A percentile compares a stretch with the other conserved stretches of the same genome.
Evolutionary conservation across 2,329 filamentous ascomycete genomes (phyloP).

Genomic region (Epichloe scottii): DNA sequence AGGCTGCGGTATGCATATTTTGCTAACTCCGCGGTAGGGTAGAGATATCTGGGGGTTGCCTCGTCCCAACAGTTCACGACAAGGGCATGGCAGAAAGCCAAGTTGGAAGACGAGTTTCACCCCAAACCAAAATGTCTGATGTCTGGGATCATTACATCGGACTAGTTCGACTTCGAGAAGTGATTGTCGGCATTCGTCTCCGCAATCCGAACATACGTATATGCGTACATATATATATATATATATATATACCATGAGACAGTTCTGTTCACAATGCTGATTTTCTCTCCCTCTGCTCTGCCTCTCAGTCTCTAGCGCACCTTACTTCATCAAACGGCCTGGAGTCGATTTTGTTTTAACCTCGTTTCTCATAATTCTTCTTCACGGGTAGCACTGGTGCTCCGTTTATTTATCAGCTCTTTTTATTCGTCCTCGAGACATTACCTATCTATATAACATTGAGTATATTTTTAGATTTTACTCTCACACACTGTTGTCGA

Average conservation of each 20-base stretch:
- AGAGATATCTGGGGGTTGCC: background rate
- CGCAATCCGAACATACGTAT: background rate
- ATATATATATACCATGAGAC: too few relatives aligned
- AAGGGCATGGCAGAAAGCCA: background rate
- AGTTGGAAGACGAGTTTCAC: slow-evolving; percentile 1
- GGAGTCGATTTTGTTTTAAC: slow-evolving; percentile 1
- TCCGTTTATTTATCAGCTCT: background rate
- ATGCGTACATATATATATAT: background rate
- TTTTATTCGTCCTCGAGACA: background rate
- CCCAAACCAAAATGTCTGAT: background rate
- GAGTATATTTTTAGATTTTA: too few relatives aligned
- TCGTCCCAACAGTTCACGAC: background rate
- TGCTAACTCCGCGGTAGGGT: background rate
- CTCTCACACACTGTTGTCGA: background rate
- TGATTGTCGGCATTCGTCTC: background rate
- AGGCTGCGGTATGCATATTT: background rate
- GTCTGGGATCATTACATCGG: background rate
- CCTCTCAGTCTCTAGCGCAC: background rate
- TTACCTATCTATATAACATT: too few relatives aligned
- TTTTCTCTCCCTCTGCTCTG: too few relatives aligned
- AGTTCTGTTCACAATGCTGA: too few relatives aligned
- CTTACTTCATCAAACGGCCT: background rate
- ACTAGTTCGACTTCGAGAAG: background rate
- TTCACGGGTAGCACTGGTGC: background rate
- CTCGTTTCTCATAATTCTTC: background rate